Base-by-base conservation (phyloP, 805 yeast species). In the Candida tammaniensis region DNA sequence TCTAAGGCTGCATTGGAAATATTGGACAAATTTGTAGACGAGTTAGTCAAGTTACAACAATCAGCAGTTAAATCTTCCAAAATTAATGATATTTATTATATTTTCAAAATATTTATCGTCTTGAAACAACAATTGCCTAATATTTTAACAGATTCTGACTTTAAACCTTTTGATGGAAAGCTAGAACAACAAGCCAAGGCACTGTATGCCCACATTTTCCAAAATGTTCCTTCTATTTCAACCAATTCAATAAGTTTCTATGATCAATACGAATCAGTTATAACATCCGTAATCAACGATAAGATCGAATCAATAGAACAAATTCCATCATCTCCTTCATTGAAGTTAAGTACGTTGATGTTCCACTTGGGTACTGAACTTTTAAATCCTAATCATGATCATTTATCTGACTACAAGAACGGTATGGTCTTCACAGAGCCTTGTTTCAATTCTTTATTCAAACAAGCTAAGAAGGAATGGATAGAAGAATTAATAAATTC, bases 381-480 rank as follows among this genome's bases (percentile, higher is more conserved):
- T 22, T 23, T 45, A 15, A 40, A 43, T 5, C 46, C 50, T 3
- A 16, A 22, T 6, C 10, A 26, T 2, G 25, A 23, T 3, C 25
- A 28, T 24, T 29, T 36, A 17, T 14, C 31, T n/a, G 42, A 45
- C 8, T 48, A 43, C 27, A 44, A 51, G 16, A 45, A 42, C 9
- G 47, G 61, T 9, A 58, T 57, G 30, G 39, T 50, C 37, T 48
- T 53, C 24, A 38, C 33, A 1, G 33, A 40, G 14, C 15, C 22
- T 9, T 29, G 19, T 11, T 43, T 49, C 11, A 42, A 26, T 13
- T 27, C 33, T 0, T 25, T 39, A 1, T 65, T 63, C 33, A 35
- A 39, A 3, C 31, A 38, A n/a, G 32, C 35, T n/a, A 67, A 66
- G 41, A 59, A 59, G 35, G 33, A 46, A 4, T 64, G 69, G 70